Base-by-base conservation (phyloP, 2,329 filamentous ascomycete species). In the Chaetothyriales sp. region DNA sequence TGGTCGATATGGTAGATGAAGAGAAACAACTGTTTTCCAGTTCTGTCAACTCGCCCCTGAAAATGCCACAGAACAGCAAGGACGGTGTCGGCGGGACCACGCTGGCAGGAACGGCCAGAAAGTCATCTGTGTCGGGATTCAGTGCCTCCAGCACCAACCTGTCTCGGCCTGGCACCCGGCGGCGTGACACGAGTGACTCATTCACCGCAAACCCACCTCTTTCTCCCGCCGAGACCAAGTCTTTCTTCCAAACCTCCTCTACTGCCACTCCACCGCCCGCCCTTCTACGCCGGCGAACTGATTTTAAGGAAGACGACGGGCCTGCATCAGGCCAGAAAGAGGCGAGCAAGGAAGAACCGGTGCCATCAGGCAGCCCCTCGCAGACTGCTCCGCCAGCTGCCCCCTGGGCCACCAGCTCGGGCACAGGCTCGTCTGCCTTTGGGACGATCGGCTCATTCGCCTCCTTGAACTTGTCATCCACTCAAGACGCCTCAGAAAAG, bases 1-100 rank as follows among this genome's bases (percentile, higher is more conserved):
- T 95, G 57, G 74, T 79, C 55, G 80, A 84, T 44, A 80, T 94
- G 78, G 77, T 73, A 28, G 78, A 81, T 46, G 77, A 80, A 49
- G 80, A 83, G 67, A 77, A 72, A 68, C 78, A 95, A 84, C 72
- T 84, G 56, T 95, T 95, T 67, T 70, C 80, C 48, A 79, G 78
- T 48, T 92, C 93, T 57, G 88, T 98, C 64, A 98, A 96, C 66
- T 95, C 92, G 36, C 84, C 88, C 32, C 73, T 95, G 59, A 96
- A 96, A 68, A 84, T 86, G 7, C 78, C 80, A 28, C 83, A 86
- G 62, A 77, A 72, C 54, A 74, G 72, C 60, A 90, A 86, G 70
- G 80, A 70, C 66, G 74, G 66, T 53, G 75, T 65, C 66, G 76
- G 67, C 65, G 76, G 64, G 47, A 74, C 73, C 9, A 47, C 57